A percentile compares a stretch with the other conserved stretches of the same genome.
phyloP scores from a whole-genome alignment of 1,139 yeast genomes.

The Yamadazyma dushanensis region DNA sequence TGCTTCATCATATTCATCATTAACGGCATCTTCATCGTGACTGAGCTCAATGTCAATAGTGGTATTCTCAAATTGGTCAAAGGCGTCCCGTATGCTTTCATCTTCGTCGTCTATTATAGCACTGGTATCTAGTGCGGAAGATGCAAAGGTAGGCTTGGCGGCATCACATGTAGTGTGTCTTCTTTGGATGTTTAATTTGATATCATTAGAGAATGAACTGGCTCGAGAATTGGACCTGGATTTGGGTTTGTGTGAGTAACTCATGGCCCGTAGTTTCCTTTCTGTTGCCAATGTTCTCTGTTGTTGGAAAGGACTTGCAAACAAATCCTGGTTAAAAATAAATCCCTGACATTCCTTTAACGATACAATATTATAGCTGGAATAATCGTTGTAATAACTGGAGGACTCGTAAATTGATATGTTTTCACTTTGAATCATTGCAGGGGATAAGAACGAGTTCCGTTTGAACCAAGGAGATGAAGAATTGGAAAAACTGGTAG shows the following conservation, averaged over 20 bases:
- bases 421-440: slow-evolving; percentile 64
- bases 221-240: slow-evolving; percentile 9
- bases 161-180: slow-evolving; percentile 38
- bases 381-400: slow-evolving; percentile 29
- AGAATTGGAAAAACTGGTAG: slow-evolving; percentile 47
- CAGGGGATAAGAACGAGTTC: slow-evolving; percentile 56
- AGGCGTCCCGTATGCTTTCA: slow-evolving; percentile 13
- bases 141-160: slow-evolving; percentile 25
- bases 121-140: slow-evolving; percentile 15
- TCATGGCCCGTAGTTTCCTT: slow-evolving; percentile 27
- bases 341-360: slow-evolving; percentile 72
- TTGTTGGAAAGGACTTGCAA: slow-evolving; percentile 68
- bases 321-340: slow-evolving; percentile 70
- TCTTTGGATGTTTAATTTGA: slow-evolving; percentile 14
- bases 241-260: slow-evolving; percentile 18
- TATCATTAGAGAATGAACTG: slow-evolving; percentile 4
- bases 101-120: slow-evolving; percentile 20
- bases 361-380: slow-evolving; percentile 42
- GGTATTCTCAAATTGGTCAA: slow-evolving; percentile 21
- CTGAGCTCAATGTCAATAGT: slow-evolving; percentile 15
- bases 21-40: slow-evolving; percentile 17
- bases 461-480: slow-evolving; percentile 60
- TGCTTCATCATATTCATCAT: slow-evolving; percentile 24
- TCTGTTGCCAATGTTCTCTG: slow-evolving; percentile 47
- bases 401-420: slow-evolving; percentile 56